Percentiles rank a stretch among this genome's conserved stretches.
These are phyloP conservation scores for Euphorbia celastroides DNA, from an alignment of 441 rosid species.

Conservation along the genomic window DNA sequence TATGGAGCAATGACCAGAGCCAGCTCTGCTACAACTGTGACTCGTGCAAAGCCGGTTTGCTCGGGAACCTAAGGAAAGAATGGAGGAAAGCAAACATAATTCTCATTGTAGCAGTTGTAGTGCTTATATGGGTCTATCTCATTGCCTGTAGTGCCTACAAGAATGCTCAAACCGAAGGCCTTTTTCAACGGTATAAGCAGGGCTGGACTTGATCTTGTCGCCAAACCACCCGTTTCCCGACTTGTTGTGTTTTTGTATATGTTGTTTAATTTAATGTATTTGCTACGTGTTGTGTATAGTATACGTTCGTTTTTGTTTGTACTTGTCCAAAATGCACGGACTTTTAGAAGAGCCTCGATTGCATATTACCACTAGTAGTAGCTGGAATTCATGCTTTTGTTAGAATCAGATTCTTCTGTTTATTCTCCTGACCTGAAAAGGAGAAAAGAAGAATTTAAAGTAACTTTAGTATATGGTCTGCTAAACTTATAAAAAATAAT, in stretches of 20 bases:
- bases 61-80: slow-evolving; percentile 46
- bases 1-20: slow-evolving; percentile 56
- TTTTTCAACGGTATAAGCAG: slow-evolving; percentile 59
- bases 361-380: background rate
- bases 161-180: slow-evolving; percentile 82
- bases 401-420: slow-evolving; percentile 25
- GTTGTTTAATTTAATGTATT: background rate
- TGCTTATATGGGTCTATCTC: slow-evolving; percentile 76
- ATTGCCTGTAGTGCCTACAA: slow-evolving; percentile 83
- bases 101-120: slow-evolving; percentile 63
- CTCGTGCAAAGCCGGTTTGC: slow-evolving; percentile 63
- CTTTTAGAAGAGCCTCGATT: background rate
- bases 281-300: slow-evolving; percentile 3
- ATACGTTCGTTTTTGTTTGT: slow-evolving; percentile 11
- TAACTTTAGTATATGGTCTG: no score
- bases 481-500: no score
- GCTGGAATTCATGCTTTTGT: background rate
- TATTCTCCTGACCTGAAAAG: no score
- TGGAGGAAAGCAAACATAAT: slow-evolving; percentile 67
- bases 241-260: background rate
- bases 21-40: slow-evolving; percentile 56
- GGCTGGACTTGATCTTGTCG: slow-evolving; percentile 41
- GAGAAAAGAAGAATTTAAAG: no score
- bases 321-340: slow-evolving; percentile 10
- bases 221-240: slow-evolving; percentile 9